Percentiles rank a stretch among this genome's conserved stretches.
phyloP scores from a whole-genome alignment of 2,329 filamentous ascomycete species.

The Xylogone sp. region DNA sequence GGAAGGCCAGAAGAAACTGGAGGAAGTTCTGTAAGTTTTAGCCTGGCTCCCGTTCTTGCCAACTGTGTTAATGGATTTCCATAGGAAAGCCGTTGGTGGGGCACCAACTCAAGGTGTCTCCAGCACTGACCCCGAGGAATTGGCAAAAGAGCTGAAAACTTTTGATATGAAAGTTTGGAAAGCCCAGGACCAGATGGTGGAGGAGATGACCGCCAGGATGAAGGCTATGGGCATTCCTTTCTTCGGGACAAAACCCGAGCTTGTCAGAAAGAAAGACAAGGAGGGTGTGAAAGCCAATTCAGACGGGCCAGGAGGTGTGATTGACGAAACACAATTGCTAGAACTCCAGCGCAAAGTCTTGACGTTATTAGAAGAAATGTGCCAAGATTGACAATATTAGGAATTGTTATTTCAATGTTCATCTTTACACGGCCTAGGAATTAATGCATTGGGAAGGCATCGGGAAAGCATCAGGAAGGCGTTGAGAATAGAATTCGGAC shows the following conservation, averaged over 20 bases:
- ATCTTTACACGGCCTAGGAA: too few relatives aligned
- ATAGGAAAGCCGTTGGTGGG: constrained; percentile 42
- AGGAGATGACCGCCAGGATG: constrained; percentile 52
- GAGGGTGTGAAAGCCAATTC: constrained; percentile 10
- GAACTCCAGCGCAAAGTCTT: constrained; percentile 44
- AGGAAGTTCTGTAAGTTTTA: constrained; percentile 46
- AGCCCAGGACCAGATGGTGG: constrained; percentile 55
- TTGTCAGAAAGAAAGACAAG: constrained; percentile 34
- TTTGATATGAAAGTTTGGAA: constrained; percentile 62
- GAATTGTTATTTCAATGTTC: too few relatives aligned
- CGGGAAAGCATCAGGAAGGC: too few relatives aligned
- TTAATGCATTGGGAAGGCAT: too few relatives aligned
- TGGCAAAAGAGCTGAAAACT: constrained; percentile 49
- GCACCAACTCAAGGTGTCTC: constrained; percentile 26
- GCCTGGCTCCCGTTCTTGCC: too few relatives aligned
- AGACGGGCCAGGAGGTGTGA: constrained; percentile 12
- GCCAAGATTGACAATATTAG: constrained; percentile 10
- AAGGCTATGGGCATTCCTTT: constrained; percentile 57
- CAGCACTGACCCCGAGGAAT: constrained; percentile 31
- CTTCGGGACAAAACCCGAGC: constrained; percentile 46
- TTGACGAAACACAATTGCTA: constrained; percentile 37
- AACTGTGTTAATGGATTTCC: constrained; percentile 7
- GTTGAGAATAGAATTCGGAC: too few relatives aligned
- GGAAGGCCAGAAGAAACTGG: constrained; percentile 49
- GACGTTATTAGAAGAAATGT: constrained; percentile 46